Base-by-base conservation (phyloP, 345 rosid genomes). In the Aquilaria sinensis region DNA sequence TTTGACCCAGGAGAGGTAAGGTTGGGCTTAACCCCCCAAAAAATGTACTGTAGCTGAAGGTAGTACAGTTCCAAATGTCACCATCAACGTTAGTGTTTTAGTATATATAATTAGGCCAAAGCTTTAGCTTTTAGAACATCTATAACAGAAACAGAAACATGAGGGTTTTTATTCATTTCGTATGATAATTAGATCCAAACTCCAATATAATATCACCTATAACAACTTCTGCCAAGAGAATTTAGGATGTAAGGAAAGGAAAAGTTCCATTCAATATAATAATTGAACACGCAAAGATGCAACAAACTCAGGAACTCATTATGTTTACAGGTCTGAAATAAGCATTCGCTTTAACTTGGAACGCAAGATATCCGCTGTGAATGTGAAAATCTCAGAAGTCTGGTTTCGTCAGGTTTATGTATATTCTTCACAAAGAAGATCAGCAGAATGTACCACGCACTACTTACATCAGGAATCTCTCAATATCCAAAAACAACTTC, bases 391-490 rank as follows among this genome's bases (percentile, higher is more conserved):
- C 67, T 67, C 47, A 49, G 67, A 53, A 13, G 53, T 67, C 47
- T 49, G 12, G 53, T 48, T 58, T 61, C n/a, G 47, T 65, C 47
- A 67, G 71, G 53, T 57, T 43, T 51, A 56, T 69, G 11, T 37
- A 47, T 41, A 37, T 59, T 63, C 66, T 61, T 50, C 53, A 29
- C 5, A 51, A 46, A 12, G 46, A n/a, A 63, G 31, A 65, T 68
- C 61, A 62, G 62, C 65, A 58, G 46, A 57, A 41, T 61, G 51
- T 31, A 47, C 33, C 47, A 61, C 15, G 64, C 32, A 61, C 23
- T 75, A 79, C 73, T 61, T 75, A 73, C 74, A 73, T 46, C 59
- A 62, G 63, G 47, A 64, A 58, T 43, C 32, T 48, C 13, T 62
- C 50, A 50, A 43, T 30, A 47, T 10, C 64, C 12, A 49, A 62